A percentile compares a stretch with the other conserved stretches of the same genome.
Conservation (phyloP, 305 asterid genomes). For the Fraxinus floribunda region DNA sequence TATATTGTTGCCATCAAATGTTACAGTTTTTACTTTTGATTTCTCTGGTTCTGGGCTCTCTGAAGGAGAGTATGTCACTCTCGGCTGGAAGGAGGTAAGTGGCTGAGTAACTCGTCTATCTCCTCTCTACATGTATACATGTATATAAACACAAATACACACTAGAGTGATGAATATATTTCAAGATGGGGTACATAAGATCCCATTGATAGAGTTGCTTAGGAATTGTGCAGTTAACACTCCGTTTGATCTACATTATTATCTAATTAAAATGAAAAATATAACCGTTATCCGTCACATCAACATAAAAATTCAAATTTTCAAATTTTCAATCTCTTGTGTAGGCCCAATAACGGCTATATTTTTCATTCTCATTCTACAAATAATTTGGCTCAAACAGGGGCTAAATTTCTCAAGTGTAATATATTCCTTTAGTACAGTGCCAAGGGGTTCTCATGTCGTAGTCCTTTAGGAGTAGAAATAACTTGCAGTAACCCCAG, state of each 20-base stretch:
- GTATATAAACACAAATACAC: neutral
- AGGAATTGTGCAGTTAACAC: neutral
- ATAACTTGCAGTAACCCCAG: neutral
- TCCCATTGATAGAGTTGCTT: neutral
- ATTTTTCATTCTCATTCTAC: too few species aligned
- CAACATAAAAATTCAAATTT: too few species aligned
- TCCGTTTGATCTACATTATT: too few species aligned
- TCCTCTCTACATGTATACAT: neutral
- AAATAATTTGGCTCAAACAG: too few species aligned
- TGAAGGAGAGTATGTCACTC: slow-evolving; percentile 87
- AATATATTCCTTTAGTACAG: neutral
- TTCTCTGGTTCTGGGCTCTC: slow-evolving; percentile 96
- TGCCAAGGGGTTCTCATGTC: neutral
- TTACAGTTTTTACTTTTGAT: slow-evolving; percentile 82
- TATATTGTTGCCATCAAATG: slow-evolving; percentile 75
- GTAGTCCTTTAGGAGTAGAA: neutral
- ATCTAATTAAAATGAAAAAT: too few species aligned
- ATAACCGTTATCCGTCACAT: too few species aligned
- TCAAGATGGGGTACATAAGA: neutral
- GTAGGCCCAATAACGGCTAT: too few species aligned
- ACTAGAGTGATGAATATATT: neutral
- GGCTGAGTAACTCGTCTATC: slow-evolving; percentile 15
- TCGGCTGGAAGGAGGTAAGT: slow-evolving; percentile 94
- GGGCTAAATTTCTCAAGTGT: neutral
- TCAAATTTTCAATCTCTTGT: too few species aligned